phyloP scores from a whole-genome alignment of 371 early-diverging fungal species.

The Amoeboaphelidium protococcarum region DNA sequence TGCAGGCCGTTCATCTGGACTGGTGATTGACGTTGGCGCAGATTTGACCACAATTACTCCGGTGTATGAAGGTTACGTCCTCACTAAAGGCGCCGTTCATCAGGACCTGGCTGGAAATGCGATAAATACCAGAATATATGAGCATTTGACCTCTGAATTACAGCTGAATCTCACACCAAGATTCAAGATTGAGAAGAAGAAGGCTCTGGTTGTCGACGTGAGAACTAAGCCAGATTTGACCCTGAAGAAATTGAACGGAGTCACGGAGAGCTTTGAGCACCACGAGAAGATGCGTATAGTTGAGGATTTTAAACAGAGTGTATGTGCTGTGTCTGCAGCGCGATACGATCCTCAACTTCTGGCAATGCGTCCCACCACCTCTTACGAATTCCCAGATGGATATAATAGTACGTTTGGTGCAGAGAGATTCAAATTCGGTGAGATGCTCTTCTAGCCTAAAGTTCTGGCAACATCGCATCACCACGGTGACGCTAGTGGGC shows the following conservation, averaged over 20 bases:
- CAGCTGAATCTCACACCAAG: neutral
- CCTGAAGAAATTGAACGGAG: neutral
- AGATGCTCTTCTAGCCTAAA: slow-evolving; percentile 60
- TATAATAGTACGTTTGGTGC: slow-evolving; percentile 53
- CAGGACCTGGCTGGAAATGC: neutral
- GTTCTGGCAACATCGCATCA: neutral
- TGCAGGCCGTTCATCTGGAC: slow-evolving; percentile 54
- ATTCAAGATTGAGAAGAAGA: neutral
- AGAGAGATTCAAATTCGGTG: slow-evolving; percentile 56
- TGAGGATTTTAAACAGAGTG: slow-evolving; percentile 74
- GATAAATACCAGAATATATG: too few relatives aligned
- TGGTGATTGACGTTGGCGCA: slow-evolving; percentile 78
- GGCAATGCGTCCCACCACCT: slow-evolving; percentile 27
- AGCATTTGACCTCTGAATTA: neutral
- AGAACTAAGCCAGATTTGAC: neutral
- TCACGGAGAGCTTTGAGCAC: neutral
- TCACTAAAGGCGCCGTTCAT: slow-evolving; percentile 38
- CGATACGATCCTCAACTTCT: slow-evolving; percentile 29
- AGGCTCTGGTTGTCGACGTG: neutral
- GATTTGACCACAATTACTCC: slow-evolving; percentile 62
- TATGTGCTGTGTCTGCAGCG: slow-evolving; percentile 53
- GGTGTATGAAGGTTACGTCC: slow-evolving; percentile 77
- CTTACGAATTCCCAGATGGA: slow-evolving; percentile 70
- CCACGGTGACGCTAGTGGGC: neutral
- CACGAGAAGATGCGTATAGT: slow-evolving; percentile 14